Evolutionary conservation across 768 basidiomycete species (phyloP).

Genomic region (Peribolospora baueri): DNA sequence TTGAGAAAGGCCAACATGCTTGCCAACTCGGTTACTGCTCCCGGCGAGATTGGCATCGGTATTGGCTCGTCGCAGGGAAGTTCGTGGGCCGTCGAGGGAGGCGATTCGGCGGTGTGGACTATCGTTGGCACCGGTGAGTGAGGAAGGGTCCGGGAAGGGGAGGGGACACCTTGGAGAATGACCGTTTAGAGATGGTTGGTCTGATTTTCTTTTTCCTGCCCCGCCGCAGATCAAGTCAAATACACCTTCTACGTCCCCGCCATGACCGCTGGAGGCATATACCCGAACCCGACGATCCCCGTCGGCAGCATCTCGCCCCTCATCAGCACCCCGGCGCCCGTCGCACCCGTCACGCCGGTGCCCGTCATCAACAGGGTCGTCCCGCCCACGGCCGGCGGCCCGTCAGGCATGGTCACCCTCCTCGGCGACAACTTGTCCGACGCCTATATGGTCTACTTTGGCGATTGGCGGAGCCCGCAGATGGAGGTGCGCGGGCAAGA

Average conservation of each 20-base stretch:
- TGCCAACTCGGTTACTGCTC: background rate
- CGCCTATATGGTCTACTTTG: slow-evolving; percentile 62
- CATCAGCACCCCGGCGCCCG: background rate
- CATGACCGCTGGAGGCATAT: slow-evolving; percentile 23
- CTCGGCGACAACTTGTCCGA: slow-evolving; percentile 78
- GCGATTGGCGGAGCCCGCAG: slow-evolving; percentile 56
- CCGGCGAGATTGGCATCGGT: background rate
- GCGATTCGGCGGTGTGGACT: slow-evolving; percentile 84
- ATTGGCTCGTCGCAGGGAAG: background rate
- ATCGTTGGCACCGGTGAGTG: slow-evolving; percentile 65
- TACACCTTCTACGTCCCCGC: slow-evolving; percentile 86
- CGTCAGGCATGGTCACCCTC: slow-evolving; percentile 55
- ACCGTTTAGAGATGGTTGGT: background rate
- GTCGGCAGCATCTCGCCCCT: background rate
- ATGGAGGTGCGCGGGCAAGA: slow-evolving; percentile 71
- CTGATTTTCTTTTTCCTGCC: slow-evolving; percentile 8
- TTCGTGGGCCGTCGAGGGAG: slow-evolving; percentile 40
- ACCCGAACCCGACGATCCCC: background rate
- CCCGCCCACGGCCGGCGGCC: too few relatives aligned
- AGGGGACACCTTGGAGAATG: too few relatives aligned
- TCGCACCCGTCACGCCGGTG: slow-evolving; percentile 59
- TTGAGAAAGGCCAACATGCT: too few relatives aligned
- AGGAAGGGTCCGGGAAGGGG: background rate
- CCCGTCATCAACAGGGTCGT: slow-evolving; percentile 24
- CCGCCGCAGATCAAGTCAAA: slow-evolving; percentile 48